These are phyloP conservation scores for Akanthomyces dipterigenus DNA, from an alignment of 2,329 filamentous ascomycete species.

Conservation along the genomic window DNA sequence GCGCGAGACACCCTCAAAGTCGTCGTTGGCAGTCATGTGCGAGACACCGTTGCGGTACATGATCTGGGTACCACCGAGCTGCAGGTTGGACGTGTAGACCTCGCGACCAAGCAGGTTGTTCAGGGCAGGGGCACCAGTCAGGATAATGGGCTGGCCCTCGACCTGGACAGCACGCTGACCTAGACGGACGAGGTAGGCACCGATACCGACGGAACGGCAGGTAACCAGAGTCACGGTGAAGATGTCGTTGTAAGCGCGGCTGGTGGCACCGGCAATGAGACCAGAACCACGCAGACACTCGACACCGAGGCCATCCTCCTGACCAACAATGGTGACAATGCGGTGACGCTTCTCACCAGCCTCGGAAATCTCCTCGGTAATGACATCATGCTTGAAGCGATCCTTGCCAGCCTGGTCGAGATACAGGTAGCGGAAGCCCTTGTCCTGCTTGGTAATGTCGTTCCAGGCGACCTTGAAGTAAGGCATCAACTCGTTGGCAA, in stretches of 20 bases:
- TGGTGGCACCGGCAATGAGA: conserved; percentile 96
- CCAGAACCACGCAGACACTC: conserved; percentile 95
- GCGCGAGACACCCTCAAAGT: conserved; percentile 95
- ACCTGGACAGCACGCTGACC: conserved; percentile 98
- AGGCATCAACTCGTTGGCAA: conserved; percentile 94
- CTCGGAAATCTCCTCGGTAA: conserved; percentile 81
- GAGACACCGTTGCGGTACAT: conserved; percentile 99
- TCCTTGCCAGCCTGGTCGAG: conserved; percentile 80
- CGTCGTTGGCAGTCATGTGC: conserved; percentile 95
- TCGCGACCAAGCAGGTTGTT: conserved; percentile 98
- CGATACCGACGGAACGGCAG: conserved; percentile 97
- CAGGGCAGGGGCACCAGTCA: conserved; percentile 92
- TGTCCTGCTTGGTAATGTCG: conserved; percentile 69
- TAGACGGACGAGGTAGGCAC: conserved; percentile 96
- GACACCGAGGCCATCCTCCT: conserved; percentile 93
- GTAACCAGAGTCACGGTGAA: conserved; percentile 98
- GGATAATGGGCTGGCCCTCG: conserved; percentile 96
- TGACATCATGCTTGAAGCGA: conserved; percentile 65
- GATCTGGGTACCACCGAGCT: conserved; percentile 99
- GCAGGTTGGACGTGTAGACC: conserved; percentile 97
- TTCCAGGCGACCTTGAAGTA: conserved; percentile 98
- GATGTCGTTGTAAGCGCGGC: conserved; percentile 95
- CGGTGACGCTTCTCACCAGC: conserved; percentile 87
- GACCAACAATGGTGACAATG: conserved; percentile 88
- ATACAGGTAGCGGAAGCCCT: conserved; percentile 96